A percentile compares a stretch with the other conserved stretches of the same genome.
These are phyloP conservation scores for Nothomitra cinnamomea DNA, from an alignment of 2,329 filamentous ascomycete genomes.

Conservation along the genomic window DNA sequence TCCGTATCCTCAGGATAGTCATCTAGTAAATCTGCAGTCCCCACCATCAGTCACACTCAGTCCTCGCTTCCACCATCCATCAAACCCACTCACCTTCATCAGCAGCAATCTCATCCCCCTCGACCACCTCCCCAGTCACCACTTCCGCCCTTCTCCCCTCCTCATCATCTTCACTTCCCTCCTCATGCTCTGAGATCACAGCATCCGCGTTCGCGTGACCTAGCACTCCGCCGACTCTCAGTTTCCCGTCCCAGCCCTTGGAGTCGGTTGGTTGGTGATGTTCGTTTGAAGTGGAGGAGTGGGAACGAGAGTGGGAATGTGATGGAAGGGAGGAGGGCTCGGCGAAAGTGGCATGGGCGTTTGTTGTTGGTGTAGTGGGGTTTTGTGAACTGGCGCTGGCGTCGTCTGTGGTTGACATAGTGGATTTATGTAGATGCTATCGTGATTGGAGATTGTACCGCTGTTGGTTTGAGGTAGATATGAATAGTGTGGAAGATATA, in stretches of 20 bases:
- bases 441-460: too few relatives aligned
- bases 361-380: not conserved
- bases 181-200: slow-evolving; percentile 41
- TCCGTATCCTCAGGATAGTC: slow-evolving; percentile 38
- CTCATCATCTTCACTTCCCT: too few relatives aligned
- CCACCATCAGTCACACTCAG: not conserved
- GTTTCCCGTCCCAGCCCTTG: slow-evolving; percentile 67
- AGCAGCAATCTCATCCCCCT: slow-evolving; percentile 58
- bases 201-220: slow-evolving; percentile 30
- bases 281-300: not conserved
- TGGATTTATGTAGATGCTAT: too few relatives aligned
- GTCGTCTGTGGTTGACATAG: not conserved
- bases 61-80: not conserved
- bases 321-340: not conserved
- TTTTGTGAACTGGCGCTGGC: not conserved
- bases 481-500: too few relatives aligned
- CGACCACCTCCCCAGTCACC: slow-evolving; percentile 31
- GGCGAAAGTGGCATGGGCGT: not conserved
- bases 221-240: slow-evolving; percentile 45
- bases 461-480: too few relatives aligned
- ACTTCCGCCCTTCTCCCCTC: not conserved
- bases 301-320: too few relatives aligned
- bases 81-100: slow-evolving; percentile 52
- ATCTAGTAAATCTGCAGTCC: slow-evolving; percentile 36
- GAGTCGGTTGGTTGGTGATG: slow-evolving; percentile 13